Evolutionary conservation across 1,139 yeast species (phyloP), one percentile per base, ranked within the genome.

Genomic region (Groenewaldozyma auringiensis): DNA sequence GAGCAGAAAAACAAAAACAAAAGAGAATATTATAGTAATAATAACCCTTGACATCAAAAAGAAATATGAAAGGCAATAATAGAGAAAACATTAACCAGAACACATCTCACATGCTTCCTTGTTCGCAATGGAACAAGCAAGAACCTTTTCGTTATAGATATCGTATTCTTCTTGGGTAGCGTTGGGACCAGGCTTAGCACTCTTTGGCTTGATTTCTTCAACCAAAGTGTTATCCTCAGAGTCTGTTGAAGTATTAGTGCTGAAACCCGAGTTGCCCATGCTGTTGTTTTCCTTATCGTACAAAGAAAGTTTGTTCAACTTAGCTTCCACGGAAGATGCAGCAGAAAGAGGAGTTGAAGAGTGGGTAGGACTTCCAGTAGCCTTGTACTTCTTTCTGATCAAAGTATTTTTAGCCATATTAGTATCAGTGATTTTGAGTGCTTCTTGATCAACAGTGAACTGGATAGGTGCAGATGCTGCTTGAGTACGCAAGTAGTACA

Each of bases 81-180:
- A n/a, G n/a, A n/a, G n/a, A n/a, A n/a, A n/a, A n/a, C 11, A 8
- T 69, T 72, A 92, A 72, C 97, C 97, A 52, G 97, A 89, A 74
- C 98, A 92, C 98, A 92, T 92, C 64, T 92, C 92, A 71, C 98
- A 92, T 41, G 97, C 79, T 69, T 86, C 97, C 50, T 96, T 96
- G 71, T 92, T 92, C 66, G 84, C 81, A 66, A 92, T 88, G 47
- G 97, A 95, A 74, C 98, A 92, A 37, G 96, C 96, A 69, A 92
- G 79, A 38, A 83, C 97, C 70, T 88, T 82, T 31, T 95, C 84
- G 66, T 92, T 87, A 76, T 74, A 92, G 60, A 92, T 92, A 63
- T 92, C 96, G 50, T 59, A 58, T 46, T 65, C 71, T 45, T 64
- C 58, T 56, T 54, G 53, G 20, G 47, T 59, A 21, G 50, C 53